Conservation (phyloP, 176 grass and related monocot species). For the Oropetium thomaeum region DNA sequence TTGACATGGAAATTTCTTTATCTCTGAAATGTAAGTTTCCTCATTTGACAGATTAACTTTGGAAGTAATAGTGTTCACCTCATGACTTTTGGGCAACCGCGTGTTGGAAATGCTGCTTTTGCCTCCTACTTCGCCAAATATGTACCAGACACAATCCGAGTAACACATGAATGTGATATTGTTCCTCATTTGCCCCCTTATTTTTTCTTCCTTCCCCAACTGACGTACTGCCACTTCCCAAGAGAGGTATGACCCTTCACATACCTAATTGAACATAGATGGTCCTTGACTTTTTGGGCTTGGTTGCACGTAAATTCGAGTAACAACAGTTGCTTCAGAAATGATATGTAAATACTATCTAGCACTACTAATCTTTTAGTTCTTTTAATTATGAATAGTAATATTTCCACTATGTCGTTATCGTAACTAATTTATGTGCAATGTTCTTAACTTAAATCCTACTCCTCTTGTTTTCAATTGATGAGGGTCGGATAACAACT, state of each 20-base stretch:
- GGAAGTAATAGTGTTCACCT: conserved; percentile 44
- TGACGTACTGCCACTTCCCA: conserved; percentile 67
- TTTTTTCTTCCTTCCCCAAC: conserved; percentile 49
- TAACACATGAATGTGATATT: conserved; percentile 57
- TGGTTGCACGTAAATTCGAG: not conserved
- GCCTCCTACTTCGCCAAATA: conserved; percentile 51
- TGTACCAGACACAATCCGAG: conserved; percentile 49
- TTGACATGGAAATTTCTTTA: not conserved
- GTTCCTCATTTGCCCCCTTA: conserved; percentile 78
- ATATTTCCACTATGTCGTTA: not conserved
- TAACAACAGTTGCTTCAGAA: not conserved
- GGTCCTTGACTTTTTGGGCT: not conserved
- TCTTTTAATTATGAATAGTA: conserved; percentile 7
- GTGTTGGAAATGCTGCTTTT: conserved; percentile 68
- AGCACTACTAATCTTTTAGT: not conserved
- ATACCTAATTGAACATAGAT: not conserved
- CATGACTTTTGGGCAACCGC: conserved; percentile 68
- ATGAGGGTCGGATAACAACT: too few relatives aligned
- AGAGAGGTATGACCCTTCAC: conserved; percentile 45
- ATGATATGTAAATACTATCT: not conserved
- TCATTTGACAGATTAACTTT: not conserved
- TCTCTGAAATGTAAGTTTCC: not conserved
- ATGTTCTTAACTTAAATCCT: too few relatives aligned
- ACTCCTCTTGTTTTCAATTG: too few relatives aligned
- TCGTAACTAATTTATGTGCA: too few relatives aligned